Evolutionary conservation across 2,329 filamentous ascomycete species (phyloP).

Genomic region (Cyphellophora attinorum): DNA sequence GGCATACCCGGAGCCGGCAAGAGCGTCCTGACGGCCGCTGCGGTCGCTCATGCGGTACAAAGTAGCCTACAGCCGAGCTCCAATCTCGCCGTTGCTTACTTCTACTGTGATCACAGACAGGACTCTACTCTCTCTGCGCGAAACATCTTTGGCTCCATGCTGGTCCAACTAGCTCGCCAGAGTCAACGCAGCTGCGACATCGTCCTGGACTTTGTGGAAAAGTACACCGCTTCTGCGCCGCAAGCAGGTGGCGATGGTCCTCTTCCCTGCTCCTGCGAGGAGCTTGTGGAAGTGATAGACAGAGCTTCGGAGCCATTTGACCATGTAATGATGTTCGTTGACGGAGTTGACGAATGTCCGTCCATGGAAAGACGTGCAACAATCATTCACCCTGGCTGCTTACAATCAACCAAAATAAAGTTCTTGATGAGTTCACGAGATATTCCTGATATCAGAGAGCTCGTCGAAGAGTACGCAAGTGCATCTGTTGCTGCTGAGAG

Average conservation of each 20-base stretch:
- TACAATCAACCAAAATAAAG: background rate
- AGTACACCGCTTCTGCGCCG: background rate
- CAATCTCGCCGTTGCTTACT: background rate
- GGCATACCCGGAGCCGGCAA: background rate
- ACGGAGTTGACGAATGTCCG: background rate
- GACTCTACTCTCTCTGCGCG: background rate
- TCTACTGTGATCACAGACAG: conserved; percentile 1
- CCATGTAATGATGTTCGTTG: background rate
- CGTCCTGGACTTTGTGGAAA: background rate
- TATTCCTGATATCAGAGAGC: background rate
- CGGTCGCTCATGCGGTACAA: background rate
- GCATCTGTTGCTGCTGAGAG: background rate
- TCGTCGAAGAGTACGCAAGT: background rate
- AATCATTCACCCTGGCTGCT: background rate
- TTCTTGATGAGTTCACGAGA: background rate
- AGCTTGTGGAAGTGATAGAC: background rate
- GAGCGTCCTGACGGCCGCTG: background rate
- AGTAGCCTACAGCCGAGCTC: too few species aligned
- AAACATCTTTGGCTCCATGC: background rate
- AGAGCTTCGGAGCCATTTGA: background rate
- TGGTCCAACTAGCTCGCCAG: background rate
- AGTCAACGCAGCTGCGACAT: background rate
- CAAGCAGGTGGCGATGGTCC: background rate
- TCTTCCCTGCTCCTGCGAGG: background rate
- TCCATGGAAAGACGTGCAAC: background rate